phyloP scores from a whole-genome alignment of 176 grass and related monocot genomes.

The Cymbopogon citratus region DNA sequence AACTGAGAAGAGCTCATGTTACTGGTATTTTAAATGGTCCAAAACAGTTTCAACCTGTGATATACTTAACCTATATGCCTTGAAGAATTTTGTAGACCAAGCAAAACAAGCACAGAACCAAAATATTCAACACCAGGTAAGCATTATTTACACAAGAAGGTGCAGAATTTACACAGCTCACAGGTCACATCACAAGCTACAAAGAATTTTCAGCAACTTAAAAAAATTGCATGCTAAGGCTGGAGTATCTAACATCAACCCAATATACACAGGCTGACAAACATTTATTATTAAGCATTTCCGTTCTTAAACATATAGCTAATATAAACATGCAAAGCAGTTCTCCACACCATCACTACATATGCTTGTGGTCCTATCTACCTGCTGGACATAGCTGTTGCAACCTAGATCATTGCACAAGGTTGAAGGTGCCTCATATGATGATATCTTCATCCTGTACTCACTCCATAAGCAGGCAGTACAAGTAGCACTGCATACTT shows the following conservation, averaged over 20 bases:
- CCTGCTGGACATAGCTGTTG: constrained; percentile 18
- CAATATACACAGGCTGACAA: constrained; percentile 30
- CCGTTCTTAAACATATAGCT: constrained; percentile 27
- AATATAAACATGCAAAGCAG: constrained; percentile 12
- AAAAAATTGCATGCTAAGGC: constrained; percentile 10
- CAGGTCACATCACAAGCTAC: constrained; percentile 22
- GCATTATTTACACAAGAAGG: constrained; percentile 28
- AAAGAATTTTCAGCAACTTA: constrained; percentile 36
- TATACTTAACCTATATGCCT: background rate
- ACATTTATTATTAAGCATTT: constrained; percentile 37
- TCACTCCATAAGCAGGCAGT: constrained; percentile 27
- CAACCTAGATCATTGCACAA: constrained; percentile 7
- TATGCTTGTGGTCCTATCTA: constrained; percentile 15
- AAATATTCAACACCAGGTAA: constrained; percentile 22
- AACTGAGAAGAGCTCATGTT: background rate
- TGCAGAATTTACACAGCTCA: constrained; percentile 43
- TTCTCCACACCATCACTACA: constrained; percentile 28
- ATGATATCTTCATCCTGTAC: constrained; percentile 19
- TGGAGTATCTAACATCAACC: constrained; percentile 22
- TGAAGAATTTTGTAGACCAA: background rate
- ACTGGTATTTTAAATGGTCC: background rate
- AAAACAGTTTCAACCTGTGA: background rate
- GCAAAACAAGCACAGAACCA: background rate
- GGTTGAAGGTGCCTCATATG: constrained; percentile 2
- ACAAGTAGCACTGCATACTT: constrained; percentile 7